phyloP scores from a whole-genome alignment of 345 rosid genomes.

The Boechera stricta region DNA sequence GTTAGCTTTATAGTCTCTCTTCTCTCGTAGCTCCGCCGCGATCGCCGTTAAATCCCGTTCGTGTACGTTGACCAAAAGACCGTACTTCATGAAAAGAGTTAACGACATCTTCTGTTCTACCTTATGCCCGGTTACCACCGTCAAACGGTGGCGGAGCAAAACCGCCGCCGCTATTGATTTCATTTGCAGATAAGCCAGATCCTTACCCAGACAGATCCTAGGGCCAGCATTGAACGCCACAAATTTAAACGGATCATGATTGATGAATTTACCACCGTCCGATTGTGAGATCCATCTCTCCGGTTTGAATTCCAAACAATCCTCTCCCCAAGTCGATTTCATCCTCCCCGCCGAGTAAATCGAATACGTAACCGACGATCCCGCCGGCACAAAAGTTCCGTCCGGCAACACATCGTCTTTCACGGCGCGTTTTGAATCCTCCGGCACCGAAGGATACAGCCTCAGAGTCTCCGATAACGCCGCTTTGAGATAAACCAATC shows the following conservation, averaged over 20 bases:
- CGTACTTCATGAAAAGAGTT: conserved; percentile 88
- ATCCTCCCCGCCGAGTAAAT: conserved; percentile 92
- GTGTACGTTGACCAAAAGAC: conserved; percentile 70
- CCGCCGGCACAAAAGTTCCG: conserved; percentile 90
- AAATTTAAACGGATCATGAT: conserved; percentile 75
- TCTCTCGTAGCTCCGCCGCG: conserved; percentile 46
- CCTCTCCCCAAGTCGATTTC: conserved; percentile 91
- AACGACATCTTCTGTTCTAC: conserved; percentile 99
- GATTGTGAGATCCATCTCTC: conserved; percentile 88
- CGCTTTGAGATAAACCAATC: conserved; percentile 78
- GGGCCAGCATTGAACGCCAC: conserved; percentile 97
- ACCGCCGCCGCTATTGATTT: conserved; percentile 86
- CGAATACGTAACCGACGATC: conserved; percentile 87
- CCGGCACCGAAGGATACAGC: conserved; percentile 92
- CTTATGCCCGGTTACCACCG: conserved; percentile 70
- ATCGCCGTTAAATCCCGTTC: conserved; percentile 60
- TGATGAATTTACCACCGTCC: conserved; percentile 58
- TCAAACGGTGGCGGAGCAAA: conserved; percentile 68
- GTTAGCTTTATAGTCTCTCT: conserved; percentile 29
- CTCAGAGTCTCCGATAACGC: conserved; percentile 86
- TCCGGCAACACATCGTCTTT: conserved; percentile 84
- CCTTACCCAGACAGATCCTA: conserved; percentile 84
- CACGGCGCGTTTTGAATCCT: conserved; percentile 84
- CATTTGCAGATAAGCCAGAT: conserved; percentile 89
- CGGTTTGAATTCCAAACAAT: conserved; percentile 80